Conservation (phyloP, 768 basidiomycete species). For the Tylopilus rubrobrunneus region DNA sequence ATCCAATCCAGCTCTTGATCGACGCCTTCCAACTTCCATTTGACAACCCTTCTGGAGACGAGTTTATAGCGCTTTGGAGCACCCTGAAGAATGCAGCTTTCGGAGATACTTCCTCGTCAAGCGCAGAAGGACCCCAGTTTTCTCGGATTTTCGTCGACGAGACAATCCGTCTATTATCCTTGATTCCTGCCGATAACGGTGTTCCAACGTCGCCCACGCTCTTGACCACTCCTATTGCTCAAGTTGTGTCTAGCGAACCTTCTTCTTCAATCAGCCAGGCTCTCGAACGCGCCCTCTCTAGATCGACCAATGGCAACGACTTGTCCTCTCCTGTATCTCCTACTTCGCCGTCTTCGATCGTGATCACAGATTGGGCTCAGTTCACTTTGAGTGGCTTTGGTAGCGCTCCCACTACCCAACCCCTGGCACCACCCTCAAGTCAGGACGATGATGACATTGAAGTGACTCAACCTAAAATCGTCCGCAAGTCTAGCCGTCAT, state of each 20-base stretch:
- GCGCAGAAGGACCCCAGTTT: constrained; percentile 37
- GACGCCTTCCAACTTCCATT: constrained; percentile 52
- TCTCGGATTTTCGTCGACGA: constrained; percentile 65
- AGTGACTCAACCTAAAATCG: constrained; percentile 38
- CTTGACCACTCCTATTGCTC: constrained; percentile 35
- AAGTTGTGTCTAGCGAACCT: constrained; percentile 27
- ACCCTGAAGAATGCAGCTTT: constrained; percentile 44
- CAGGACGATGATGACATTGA: constrained; percentile 68
- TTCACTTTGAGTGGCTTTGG: constrained; percentile 68
- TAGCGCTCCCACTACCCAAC: constrained; percentile 30
- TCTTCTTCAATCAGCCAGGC: constrained; percentile 30
- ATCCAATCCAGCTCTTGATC: constrained; percentile 56
- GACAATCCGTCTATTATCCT: constrained; percentile 49
- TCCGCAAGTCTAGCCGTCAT: constrained; percentile 34
- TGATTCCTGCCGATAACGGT: constrained; percentile 43
- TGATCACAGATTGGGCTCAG: constrained; percentile 56
- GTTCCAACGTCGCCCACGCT: constrained; percentile 27
- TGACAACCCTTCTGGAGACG: constrained; percentile 31
- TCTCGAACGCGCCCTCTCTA: constrained; percentile 18
- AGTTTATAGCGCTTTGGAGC: constrained; percentile 49
- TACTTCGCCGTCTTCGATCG: constrained; percentile 27
- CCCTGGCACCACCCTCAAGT: constrained; percentile 55
- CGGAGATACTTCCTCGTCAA: constrained; percentile 21
- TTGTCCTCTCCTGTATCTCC: constrained; percentile 27
- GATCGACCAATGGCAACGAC: constrained; percentile 9